Evolutionary conservation across 306 rosid genomes (phyloP).

Genomic region (Benincasa hispida): DNA sequence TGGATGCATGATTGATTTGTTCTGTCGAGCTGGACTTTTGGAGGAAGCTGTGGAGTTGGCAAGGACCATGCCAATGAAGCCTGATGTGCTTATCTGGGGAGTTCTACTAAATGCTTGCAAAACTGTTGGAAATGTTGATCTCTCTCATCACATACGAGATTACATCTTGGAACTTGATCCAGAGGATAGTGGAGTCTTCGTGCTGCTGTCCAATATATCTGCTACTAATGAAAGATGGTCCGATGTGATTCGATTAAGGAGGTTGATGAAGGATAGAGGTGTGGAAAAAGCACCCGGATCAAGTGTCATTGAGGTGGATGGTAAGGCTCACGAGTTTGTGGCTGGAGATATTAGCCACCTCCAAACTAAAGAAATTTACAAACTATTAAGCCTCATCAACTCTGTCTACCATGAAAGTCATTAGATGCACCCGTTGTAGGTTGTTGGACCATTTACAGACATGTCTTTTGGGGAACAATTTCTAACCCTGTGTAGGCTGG

Average conservation of each 20-base stretch:
- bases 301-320: constrained; percentile 53
- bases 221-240: constrained; percentile 34
- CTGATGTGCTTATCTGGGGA: constrained; percentile 69
- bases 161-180: constrained; percentile 32
- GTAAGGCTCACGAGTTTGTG: constrained; percentile 44
- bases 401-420: constrained; percentile 27
- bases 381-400: constrained; percentile 33
- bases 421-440: constrained; percentile 2
- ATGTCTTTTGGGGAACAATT: background rate
- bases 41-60: constrained; percentile 54
- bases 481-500: background rate
- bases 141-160: constrained; percentile 38
- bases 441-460: background rate
- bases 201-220: constrained; percentile 46
- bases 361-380: constrained; percentile 35
- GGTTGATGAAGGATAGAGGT: constrained; percentile 63
- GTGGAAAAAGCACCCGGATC: constrained; percentile 55
- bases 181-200: constrained; percentile 63
- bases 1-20: constrained; percentile 72
- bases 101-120: constrained; percentile 50
- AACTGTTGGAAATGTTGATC: constrained; percentile 34
- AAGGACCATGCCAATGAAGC: constrained; percentile 63
- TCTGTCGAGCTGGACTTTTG: constrained; percentile 58
- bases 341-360: constrained; percentile 54
- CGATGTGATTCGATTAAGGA: constrained; percentile 54